Base-by-base conservation (phyloP, 192 early-diverging fungal genomes). In the Haplosporangium gracile region DNA sequence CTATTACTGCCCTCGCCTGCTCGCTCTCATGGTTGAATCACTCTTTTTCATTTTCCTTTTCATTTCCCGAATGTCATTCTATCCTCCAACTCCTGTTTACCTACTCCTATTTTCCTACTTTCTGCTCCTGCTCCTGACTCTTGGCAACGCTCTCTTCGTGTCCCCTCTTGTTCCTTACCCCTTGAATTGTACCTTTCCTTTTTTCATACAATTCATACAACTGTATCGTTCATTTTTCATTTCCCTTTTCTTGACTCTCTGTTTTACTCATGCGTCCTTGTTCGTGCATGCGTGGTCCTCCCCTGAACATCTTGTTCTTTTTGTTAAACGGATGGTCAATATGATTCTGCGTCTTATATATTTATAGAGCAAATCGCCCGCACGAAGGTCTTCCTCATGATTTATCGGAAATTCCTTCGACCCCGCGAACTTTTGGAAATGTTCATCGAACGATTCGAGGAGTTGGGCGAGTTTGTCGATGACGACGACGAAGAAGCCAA, bases 391-490 rank as follows among this genome's bases (percentile, higher is more conserved):
- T 86, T 86, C 53, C 69, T 86, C 71, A 77, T 81, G 75, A 86
- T 86, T 34, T 86, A 86, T 43, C 70, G 84, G 29, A 80, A 80
- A 49, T 86, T 86, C 72, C 76, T 86, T 22, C 78, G 79, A 75
- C 84, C 84, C 71, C 84, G 84, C 65, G 79, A 86, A 76, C 76
- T 86, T 26, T 77, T 86, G 75, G 84, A 86, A 42, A 80, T 78
- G 75, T 76, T 86, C 42, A 86, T 86, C 6, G 75, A 81, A 26
- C 79, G 84, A 7, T 86, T 86, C 39, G 84, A 86, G 40, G 76
- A 81, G 26, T 34, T 81, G 38, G 84, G 78, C 15, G 84, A 86
- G 22, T 81, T 74, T 78, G 65, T 69, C 22, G 72, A 81, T 26
- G 71, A 81, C 34, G 84, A 86, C 9, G 75, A 85, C 4, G 75